A percentile compares a stretch with the other conserved stretches of the same genome.
phyloP scores from a whole-genome alignment of 257 asterid species.

The Lantana camara region DNA sequence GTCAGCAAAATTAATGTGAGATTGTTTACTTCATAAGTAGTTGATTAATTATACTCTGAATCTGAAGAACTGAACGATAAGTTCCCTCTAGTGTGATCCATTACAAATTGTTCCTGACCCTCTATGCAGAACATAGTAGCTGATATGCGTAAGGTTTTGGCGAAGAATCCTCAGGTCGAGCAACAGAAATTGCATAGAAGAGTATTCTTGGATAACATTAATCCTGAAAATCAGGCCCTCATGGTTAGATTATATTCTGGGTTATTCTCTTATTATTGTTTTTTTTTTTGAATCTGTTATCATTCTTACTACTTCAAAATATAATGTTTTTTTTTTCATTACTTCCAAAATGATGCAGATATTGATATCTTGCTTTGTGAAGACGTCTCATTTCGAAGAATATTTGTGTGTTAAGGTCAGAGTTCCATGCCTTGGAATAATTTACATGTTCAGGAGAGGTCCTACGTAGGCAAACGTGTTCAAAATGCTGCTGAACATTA shows the following conservation, averaged over 20 bases:
- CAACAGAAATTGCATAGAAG: conserved; percentile 92
- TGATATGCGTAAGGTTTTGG: conserved; percentile 93
- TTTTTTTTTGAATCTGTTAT: no score
- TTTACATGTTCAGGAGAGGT: not conserved
- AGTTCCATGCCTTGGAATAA: conserved; percentile 19
- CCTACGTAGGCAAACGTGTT: not conserved
- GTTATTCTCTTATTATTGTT: conserved; percentile 21
- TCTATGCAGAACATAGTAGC: conserved; percentile 80
- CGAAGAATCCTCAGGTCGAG: conserved; percentile 93
- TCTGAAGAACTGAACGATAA: not conserved
- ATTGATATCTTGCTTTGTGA: conserved; percentile 93
- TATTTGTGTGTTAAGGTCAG: conserved; percentile 97
- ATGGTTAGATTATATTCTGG: conserved; percentile 56
- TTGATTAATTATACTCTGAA: conserved; percentile 11
- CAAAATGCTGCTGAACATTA: not conserved
- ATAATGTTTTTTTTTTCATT: conserved; percentile 8
- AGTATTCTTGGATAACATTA: conserved; percentile 77
- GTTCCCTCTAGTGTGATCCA: conserved; percentile 18
- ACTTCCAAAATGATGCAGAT: conserved; percentile 53
- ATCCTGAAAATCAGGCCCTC: conserved; percentile 90
- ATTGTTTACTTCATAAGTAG: conserved; percentile 9
- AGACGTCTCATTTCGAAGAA: conserved; percentile 96
- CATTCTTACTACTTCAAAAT: no score
- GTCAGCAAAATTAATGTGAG: conserved; percentile 88
- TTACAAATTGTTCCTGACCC: conserved; percentile 13